Evolutionary conservation across 805 yeast species (phyloP), one percentile per base, ranked within the genome.

Genomic region (Spathaspora arborariae): DNA sequence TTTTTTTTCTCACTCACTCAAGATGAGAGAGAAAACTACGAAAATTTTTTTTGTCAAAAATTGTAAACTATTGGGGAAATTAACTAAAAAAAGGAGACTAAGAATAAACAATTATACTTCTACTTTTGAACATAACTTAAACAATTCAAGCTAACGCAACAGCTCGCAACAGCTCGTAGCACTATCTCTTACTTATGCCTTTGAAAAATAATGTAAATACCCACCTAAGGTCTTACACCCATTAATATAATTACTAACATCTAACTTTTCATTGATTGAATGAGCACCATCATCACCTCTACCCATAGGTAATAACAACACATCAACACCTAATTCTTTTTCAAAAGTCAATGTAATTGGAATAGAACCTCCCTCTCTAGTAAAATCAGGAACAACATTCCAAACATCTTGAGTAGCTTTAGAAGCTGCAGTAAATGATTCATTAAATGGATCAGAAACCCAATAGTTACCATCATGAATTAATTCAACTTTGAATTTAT

Each of bases 201-300:
- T 46, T 16, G 66, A 87, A 56, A 85, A 85, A 73, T 85, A 91
- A 70, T 94, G 97, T 64, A 94, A 76, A 70, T 90, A 94, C 16
- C 97, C 96, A 55, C 92, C 84, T 69, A 92, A 79, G 11, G 96
- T 86, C 76, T 94, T 94, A 62, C 87, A 82, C 55, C 99, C 99
- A 61, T 88, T 87, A 56, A 94, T 82, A 70, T 88, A 94, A 76
- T 94, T 94, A 54, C 85, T 72, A 45, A 90, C 75, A 64, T 95
- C 87, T 58, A 94, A 72, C 75, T 94, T 94, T 74, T 94, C 99
- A 64, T 94, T 94, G 60, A 94, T 90, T 19, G 97, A 89, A 68
- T 94, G 99, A 41, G 99, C 99, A 58, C 99, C 99, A 63, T 94
- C 99, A 65, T 94, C 97, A 56, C 99, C 99, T 72, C 95, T 85